Evolutionary conservation across 176 grass and related monocot species (phyloP).

Genomic region (Urochloa ruziziensis): DNA sequence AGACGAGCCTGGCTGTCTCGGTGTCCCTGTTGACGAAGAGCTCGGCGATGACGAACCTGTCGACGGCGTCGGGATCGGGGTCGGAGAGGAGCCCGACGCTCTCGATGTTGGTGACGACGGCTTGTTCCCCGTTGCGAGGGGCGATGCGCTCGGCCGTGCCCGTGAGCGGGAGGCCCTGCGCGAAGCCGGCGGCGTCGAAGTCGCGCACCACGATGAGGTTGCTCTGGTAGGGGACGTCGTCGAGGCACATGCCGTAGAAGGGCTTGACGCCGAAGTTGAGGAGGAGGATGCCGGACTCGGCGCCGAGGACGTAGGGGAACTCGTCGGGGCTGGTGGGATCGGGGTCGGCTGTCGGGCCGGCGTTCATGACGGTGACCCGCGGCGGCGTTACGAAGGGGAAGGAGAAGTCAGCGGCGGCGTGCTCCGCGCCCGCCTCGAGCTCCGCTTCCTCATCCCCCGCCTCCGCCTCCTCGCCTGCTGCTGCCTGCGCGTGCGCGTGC

Average conservation of each 20-base stretch:
- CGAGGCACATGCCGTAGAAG: not conserved
- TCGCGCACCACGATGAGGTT: not conserved
- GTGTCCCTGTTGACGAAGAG: not conserved
- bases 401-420: not conserved
- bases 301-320: constrained; percentile 2
- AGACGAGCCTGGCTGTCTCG: not conserved
- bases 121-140: fast-evolving
- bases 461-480: not conserved
- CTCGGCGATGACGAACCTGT: not conserved
- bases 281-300: not conserved
- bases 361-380: not conserved
- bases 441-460: not conserved
- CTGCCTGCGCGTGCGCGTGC: not conserved
- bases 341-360: not conserved
- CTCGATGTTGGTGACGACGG: not conserved
- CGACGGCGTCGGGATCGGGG: fast-evolving
- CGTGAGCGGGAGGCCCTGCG: not conserved
- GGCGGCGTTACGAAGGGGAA: not conserved
- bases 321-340: not conserved
- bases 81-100: not conserved
- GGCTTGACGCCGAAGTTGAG: not conserved
- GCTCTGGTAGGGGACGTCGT: not conserved
- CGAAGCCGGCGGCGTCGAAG: not conserved
- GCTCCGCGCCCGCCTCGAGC: not conserved
- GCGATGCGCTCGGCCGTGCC: not conserved